Percentiles rank a stretch among this genome's conserved stretches.
These are phyloP conservation scores for Psophocarpus tetragonolobus DNA, from an alignment of 306 rosid genomes.

Conservation along the genomic window DNA sequence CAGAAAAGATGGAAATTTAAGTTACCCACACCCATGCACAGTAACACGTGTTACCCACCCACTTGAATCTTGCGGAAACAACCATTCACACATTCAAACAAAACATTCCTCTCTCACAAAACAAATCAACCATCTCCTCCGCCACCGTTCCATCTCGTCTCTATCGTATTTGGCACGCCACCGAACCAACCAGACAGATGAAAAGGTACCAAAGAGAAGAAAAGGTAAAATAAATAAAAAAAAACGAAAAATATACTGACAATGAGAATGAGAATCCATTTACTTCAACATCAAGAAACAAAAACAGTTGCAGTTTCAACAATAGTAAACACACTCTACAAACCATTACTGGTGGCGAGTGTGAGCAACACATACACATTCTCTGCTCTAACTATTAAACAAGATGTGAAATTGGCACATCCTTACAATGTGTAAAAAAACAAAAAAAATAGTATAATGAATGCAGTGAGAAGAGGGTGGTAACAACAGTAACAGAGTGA, in stretches of 20 bases:
- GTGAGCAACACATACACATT: no score
- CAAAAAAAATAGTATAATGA: no score
- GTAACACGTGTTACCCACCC: slow-evolving; percentile 34
- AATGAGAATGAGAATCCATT: slow-evolving; percentile 43
- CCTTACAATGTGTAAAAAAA: no score
- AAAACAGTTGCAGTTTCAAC: slow-evolving; percentile 12
- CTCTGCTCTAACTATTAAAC: no score
- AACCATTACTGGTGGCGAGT: no score
- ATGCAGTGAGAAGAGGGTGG: no score
- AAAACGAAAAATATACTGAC: slow-evolving; percentile 16
- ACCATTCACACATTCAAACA: neutral
- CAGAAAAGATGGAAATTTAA: neutral
- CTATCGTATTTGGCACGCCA: slow-evolving; percentile 31
- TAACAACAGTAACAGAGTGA: neutral
- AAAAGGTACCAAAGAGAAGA: slow-evolving; percentile 21
- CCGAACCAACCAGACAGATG: slow-evolving; percentile 23
- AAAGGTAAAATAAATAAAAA: neutral
- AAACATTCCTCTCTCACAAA: neutral
- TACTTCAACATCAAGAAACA: slow-evolving; percentile 70
- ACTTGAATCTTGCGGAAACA: neutral
- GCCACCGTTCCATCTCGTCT: neutral
- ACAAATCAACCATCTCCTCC: neutral
- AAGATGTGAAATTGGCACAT: no score
- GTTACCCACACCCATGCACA: slow-evolving; percentile 24
- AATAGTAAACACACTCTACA: neutral